Evolutionary conservation across 257 asterid species (phyloP).

Genomic region (Salvia miltiorrhiza): DNA sequence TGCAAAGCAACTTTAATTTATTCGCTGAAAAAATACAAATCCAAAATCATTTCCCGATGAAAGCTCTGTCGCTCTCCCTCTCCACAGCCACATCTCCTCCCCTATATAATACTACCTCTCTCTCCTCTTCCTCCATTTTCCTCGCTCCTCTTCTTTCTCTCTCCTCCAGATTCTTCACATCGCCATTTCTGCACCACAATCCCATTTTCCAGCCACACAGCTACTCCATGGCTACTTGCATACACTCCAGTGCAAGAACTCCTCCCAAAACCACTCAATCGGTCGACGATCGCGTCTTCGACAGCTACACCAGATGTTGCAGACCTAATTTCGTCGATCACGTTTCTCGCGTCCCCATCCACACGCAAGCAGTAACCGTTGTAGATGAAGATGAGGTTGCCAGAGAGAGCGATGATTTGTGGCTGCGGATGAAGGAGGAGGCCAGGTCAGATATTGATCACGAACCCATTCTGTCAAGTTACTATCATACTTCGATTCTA

Average conservation of each 20-base stretch:
- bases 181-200: not conserved
- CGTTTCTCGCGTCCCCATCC: constrained; percentile 17
- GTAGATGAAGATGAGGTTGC: not conserved
- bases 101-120: constrained; percentile 22
- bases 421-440: constrained; percentile 42
- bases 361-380: not conserved
- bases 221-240: constrained; percentile 39
- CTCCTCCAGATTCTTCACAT: constrained; percentile 20
- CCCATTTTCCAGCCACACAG: not conserved
- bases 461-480: constrained; percentile 39
- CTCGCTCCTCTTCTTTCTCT: constrained; percentile 25
- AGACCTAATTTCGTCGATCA: constrained; percentile 28
- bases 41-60: constrained; percentile 9
- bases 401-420: constrained; percentile 24
- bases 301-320: constrained; percentile 16
- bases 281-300: constrained; percentile 23
- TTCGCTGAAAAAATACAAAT: not conserved
- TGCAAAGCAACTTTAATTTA: not conserved
- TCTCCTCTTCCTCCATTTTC: constrained; percentile 7
- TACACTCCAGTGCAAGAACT: constrained; percentile 30
- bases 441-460: constrained; percentile 40
- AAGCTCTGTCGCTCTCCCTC: constrained; percentile 13
- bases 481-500: constrained; percentile 31
- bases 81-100: constrained; percentile 25
- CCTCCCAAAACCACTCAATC: constrained; percentile 23